Conservation (phyloP, 345 rosid genomes). For the Arabis hirsuta region DNA sequence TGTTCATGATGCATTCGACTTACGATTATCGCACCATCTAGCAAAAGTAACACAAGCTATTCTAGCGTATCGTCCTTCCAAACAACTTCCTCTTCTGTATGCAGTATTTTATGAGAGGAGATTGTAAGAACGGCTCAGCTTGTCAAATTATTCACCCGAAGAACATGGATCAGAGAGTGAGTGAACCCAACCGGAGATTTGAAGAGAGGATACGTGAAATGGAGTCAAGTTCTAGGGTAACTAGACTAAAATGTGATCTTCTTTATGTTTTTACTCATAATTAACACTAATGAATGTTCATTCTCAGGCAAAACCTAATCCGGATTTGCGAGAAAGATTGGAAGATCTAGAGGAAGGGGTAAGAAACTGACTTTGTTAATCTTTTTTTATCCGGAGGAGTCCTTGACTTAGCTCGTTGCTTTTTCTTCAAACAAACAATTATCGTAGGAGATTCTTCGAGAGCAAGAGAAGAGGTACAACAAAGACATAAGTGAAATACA, state of each 20-base stretch:
- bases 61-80: too few species aligned
- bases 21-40: neutral
- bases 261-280: neutral
- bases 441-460: neutral
- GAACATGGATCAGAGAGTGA: too few species aligned
- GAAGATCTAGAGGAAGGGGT: neutral
- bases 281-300: neutral
- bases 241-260: neutral
- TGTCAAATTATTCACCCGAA: too few species aligned
- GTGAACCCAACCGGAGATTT: too few species aligned
- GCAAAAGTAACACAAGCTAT: neutral
- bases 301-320: neutral
- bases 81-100: neutral
- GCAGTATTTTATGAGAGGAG: neutral
- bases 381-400: too few species aligned
- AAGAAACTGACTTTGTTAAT: too few species aligned
- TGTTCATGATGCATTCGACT: neutral
- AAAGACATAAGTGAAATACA: too few species aligned
- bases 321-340: neutral
- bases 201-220: neutral
- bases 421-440: neutral
- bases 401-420: neutral
- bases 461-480: too few species aligned
- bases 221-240: slow-evolving; percentile 17
- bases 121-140: neutral